Evolutionary conservation across 768 basidiomycete genomes (phyloP).

Genomic region (Exidia glandulosa): DNA sequence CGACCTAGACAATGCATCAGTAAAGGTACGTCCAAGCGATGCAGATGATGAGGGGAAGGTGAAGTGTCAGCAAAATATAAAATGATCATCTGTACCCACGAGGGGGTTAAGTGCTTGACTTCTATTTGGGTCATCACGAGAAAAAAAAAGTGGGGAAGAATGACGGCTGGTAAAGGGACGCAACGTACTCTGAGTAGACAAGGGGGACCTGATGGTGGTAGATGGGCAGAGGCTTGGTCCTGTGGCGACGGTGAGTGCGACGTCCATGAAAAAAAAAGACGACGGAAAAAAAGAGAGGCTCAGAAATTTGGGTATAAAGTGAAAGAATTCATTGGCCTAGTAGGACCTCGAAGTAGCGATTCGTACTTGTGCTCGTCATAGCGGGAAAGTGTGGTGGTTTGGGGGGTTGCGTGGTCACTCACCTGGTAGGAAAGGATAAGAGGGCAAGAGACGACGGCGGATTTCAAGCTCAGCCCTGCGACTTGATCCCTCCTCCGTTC

Average conservation of each 20-base stretch:
- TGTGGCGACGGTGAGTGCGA: too few species aligned
- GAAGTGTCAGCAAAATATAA: slow-evolving; percentile 89
- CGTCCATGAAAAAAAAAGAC: slow-evolving; percentile 2
- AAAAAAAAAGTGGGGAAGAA: neutral
- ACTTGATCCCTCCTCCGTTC: neutral
- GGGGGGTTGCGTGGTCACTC: slow-evolving; percentile 16
- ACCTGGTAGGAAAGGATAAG: slow-evolving; percentile 11
- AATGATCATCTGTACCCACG: slow-evolving; percentile 64
- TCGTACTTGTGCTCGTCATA: slow-evolving; percentile 57
- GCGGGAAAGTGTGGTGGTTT: slow-evolving; percentile 7
- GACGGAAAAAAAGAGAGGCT: slow-evolving; percentile 25
- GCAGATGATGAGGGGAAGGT: slow-evolving; percentile 4
- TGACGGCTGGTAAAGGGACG: too few species aligned
- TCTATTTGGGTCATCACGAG: slow-evolving; percentile 54
- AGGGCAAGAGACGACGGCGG: slow-evolving; percentile 1
- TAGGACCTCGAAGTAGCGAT: slow-evolving; percentile 80
- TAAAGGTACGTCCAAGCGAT: neutral
- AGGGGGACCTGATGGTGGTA: too few species aligned
- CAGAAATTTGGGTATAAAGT: slow-evolving; percentile 90
- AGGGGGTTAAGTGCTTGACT: slow-evolving; percentile 83
- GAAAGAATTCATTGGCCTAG: slow-evolving; percentile 51
- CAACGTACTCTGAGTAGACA: too few species aligned
- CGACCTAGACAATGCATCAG: too few species aligned
- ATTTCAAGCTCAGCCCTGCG: neutral
- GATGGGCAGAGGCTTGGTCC: too few species aligned